Conservation (phyloP, 2,329 filamentous ascomycete genomes). For the Nigrospora osmanthi region DNA sequence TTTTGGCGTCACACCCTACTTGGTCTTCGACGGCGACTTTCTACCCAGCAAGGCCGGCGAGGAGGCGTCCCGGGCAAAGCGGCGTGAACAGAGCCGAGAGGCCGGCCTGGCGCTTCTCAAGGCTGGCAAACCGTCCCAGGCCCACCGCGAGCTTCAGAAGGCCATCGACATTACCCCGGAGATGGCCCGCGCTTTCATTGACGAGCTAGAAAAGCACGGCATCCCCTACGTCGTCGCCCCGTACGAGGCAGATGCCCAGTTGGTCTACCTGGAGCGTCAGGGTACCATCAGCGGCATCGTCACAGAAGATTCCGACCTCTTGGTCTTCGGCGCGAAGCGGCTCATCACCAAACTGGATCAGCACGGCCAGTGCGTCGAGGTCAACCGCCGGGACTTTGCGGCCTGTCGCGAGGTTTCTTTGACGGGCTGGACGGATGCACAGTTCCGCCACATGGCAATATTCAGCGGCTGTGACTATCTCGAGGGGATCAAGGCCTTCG, state of each 20-base stretch:
- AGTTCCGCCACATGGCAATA: conserved; percentile 94
- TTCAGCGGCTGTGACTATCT: conserved; percentile 95
- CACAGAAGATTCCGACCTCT: conserved; percentile 91
- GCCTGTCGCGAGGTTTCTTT: conserved; percentile 82
- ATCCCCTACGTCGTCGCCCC: conserved; percentile 90
- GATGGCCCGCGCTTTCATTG: conserved; percentile 88
- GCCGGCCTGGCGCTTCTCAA: conserved; percentile 71
- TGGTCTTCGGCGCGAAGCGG: conserved; percentile 89
- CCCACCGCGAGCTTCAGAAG: conserved; percentile 84
- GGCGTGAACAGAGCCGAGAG: conserved; percentile 68
- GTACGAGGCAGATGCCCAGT: conserved; percentile 95
- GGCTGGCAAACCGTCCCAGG: conserved; percentile 73
- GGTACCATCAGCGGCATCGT: conserved; percentile 82
- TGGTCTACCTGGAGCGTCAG: conserved; percentile 84
- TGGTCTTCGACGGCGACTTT: conserved; percentile 94
- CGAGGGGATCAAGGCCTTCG: conserved; percentile 75
- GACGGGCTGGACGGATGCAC: conserved; percentile 82
- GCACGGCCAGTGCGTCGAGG: conserved; percentile 86
- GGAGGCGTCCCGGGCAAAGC: conserved; percentile 67
- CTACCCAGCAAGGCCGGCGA: conserved; percentile 89
- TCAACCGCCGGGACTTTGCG: conserved; percentile 83
- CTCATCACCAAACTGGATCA: conserved; percentile 91
- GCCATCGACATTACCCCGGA: conserved; percentile 91
- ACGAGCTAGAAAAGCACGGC: conserved; percentile 74
- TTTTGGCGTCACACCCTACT: conserved; percentile 87